phyloP scores from a whole-genome alignment of 2,329 filamentous ascomycete genomes.

The Chaetomium sp. region DNA sequence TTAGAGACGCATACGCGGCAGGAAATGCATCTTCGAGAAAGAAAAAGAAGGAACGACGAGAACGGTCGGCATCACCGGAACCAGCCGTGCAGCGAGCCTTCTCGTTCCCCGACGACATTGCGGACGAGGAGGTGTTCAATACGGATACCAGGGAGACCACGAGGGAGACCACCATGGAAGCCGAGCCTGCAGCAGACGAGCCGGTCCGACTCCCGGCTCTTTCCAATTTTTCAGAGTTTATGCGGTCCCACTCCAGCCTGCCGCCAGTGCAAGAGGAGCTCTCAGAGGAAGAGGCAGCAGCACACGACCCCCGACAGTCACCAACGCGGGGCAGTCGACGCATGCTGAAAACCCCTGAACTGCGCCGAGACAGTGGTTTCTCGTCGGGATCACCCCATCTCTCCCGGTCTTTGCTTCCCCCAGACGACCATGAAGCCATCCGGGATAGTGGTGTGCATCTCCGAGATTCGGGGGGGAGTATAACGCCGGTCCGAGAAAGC shows the following conservation, averaged over 20 bases:
- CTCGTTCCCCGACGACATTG: constrained; percentile 39
- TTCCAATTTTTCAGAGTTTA: constrained; percentile 43
- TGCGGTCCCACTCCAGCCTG: constrained; percentile 49
- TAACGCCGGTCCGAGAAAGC: constrained; percentile 20
- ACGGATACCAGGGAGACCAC: constrained; percentile 24
- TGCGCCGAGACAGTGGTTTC: constrained; percentile 55
- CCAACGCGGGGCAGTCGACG: constrained; percentile 30
- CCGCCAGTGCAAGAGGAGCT: constrained; percentile 55
- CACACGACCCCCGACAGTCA: constrained; percentile 29
- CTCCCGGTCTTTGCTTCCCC: constrained; percentile 39
- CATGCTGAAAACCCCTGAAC: constrained; percentile 38
- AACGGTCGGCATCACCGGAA: constrained; percentile 30
- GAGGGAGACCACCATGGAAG: constrained; percentile 3
- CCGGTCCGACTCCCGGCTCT: constrained; percentile 33
- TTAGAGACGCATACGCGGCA: constrained; percentile 28
- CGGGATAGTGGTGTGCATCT: constrained; percentile 62
- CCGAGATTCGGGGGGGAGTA: constrained; percentile 48
- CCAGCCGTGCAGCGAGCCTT: constrained; percentile 33
- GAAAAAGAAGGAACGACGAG: constrained; percentile 23
- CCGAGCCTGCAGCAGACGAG: constrained; percentile 24
- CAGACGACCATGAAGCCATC: constrained; percentile 42
- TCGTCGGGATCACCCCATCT: constrained; percentile 49
- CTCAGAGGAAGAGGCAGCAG: constrained; percentile 48
- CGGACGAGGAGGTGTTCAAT: constrained; percentile 36
- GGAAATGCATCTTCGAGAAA: constrained; percentile 1